Evolutionary conservation across 2,329 filamentous ascomycete genomes (phyloP), one percentile per base, ranked within the genome.

Genomic region (Diplodia sapinea): DNA sequence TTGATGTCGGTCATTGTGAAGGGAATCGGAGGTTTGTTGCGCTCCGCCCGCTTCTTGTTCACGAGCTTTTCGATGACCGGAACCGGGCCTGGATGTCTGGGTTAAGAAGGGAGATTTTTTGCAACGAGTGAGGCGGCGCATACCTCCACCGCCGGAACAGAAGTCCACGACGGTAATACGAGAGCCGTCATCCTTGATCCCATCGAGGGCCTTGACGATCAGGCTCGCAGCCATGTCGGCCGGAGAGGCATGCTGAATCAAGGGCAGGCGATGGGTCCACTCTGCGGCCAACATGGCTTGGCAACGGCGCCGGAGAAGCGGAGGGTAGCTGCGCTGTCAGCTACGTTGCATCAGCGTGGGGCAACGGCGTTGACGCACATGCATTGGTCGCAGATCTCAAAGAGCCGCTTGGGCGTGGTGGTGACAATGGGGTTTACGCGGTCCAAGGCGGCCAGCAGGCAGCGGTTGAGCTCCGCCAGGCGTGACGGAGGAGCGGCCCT

Each of bases 101-200:
- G 55, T 40, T 29, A 38, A 13, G 11, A 40, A 20, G 4, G 7
- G 17, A 20, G 17, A 36, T 7, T 7, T 20, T 20, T 15, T 1
- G 9, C 7, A 20, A 43, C 13, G 20, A 23, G 20, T 17, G 47
- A 38, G 17, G 29, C 13, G 20, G 33, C 1, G 23, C 69, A 31
- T 56, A 68, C 91, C 91, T 50, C 91, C 91, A 15, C 85, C 88
- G 63, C 91, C 91, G 2, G 90, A 89, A 76, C 90, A 92, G 77
- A 93, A 91, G 79, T 94, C 91, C 69, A 93, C 84, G 72, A 91
- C 88, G 20, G 85, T 87, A 76, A 90, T 88, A 1, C 29, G 29
- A 3, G 51, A 43, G 23, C 47, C 62, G 4, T 4, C 31, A 13
- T 51, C 52, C 11, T 29, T 23, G 31, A 68, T 52, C 26, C 68